Base-by-base conservation (phyloP, 1,284 basidiomycete species). In the Melampsora larici-populina region DNA sequence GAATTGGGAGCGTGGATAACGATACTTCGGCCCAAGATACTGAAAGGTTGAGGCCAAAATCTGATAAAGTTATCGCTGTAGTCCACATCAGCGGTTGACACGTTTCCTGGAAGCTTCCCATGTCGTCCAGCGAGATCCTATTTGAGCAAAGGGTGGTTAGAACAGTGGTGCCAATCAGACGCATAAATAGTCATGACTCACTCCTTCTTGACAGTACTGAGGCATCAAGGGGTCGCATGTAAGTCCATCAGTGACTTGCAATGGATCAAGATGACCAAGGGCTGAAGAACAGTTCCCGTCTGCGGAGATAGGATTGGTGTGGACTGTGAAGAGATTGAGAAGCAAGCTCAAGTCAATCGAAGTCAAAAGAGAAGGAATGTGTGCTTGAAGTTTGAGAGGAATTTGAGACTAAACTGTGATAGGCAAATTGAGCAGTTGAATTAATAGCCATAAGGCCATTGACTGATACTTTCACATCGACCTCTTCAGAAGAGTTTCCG, bases 61-160 rank as follows among this genome's bases (percentile, higher is more conserved):
- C 82, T 79, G 15, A 82, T 63, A 62, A 76, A 81, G 17, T 78
- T 72, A 72, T 81, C 81, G 15, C 70, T 67, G 49, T 80, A 79
- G 18, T 62, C 58, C 7, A 71, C 26, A 21, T 79, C 75, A 24
- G 70, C 55, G 21, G 80, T 80, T 2, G 43, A 29, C 46, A 49
- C 29, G 6, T 78, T 80, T 18, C 79, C 80, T 36, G 79, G 79
- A 13, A 82, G 78, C 51, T 78, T 78, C 51, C 82, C 82, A 69
- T 82, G 80, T 78, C 82, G 81, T 63, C 82, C 81, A 49, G 80
- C 79, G 51, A 82, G 72, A 55, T 82, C 82, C 75, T 78, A 51
- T 46, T 13, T 36, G 26, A 48, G 6, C 17, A 71, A 71, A 31
- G 5, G 26, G 24, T 60, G 40, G 11, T 29, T 64, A 33, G 7